phyloP scores from a whole-genome alignment of 139 green algal species.

The Chlorella ohadii region DNA sequence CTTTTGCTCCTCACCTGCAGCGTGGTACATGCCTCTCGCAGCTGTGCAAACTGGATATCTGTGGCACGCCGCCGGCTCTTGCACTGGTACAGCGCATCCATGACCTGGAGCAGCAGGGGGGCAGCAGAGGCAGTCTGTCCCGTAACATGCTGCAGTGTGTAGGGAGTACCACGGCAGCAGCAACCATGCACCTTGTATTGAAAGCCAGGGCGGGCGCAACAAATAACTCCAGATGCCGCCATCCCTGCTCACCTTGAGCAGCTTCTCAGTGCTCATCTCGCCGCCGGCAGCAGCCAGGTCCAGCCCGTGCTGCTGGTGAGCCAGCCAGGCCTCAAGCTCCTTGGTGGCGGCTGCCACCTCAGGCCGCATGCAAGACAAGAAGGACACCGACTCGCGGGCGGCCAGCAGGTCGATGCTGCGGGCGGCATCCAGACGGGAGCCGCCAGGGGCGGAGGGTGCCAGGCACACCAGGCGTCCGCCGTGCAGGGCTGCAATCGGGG shows the following conservation, averaged over 20 bases:
- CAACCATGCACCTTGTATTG: too few species aligned
- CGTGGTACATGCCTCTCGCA: slow-evolving; percentile 64
- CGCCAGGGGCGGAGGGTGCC: slow-evolving; percentile 56
- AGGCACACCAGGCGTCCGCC: slow-evolving; percentile 59
- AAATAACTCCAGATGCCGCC: too few species aligned
- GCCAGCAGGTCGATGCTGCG: slow-evolving; percentile 68
- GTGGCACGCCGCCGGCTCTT: slow-evolving; percentile 70
- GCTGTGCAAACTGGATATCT: slow-evolving; percentile 83
- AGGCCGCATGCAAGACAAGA: slow-evolving; percentile 67
- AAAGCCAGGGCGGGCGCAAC: too few species aligned
- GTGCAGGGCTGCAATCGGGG: slow-evolving; percentile 5
- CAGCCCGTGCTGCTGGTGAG: slow-evolving; percentile 71
- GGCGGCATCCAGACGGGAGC: slow-evolving; percentile 72
- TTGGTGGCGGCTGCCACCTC: slow-evolving; percentile 37
- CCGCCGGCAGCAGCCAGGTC: slow-evolving; percentile 67
- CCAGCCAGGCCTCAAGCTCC: slow-evolving; percentile 71
- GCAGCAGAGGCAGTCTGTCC: background rate
- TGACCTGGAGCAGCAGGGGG: slow-evolving; percentile 62
- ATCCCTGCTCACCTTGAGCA: slow-evolving; percentile 59
- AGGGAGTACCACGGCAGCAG: too few species aligned
- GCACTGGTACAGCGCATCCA: slow-evolving; percentile 79
- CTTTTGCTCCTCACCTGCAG: slow-evolving; percentile 32
- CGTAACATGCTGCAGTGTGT: too few species aligned
- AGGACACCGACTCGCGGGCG: slow-evolving; percentile 51
- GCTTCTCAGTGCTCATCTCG: slow-evolving; percentile 69